phyloP scores from a whole-genome alignment of 2,329 filamentous ascomycete species.

The Diaporthe eres region DNA sequence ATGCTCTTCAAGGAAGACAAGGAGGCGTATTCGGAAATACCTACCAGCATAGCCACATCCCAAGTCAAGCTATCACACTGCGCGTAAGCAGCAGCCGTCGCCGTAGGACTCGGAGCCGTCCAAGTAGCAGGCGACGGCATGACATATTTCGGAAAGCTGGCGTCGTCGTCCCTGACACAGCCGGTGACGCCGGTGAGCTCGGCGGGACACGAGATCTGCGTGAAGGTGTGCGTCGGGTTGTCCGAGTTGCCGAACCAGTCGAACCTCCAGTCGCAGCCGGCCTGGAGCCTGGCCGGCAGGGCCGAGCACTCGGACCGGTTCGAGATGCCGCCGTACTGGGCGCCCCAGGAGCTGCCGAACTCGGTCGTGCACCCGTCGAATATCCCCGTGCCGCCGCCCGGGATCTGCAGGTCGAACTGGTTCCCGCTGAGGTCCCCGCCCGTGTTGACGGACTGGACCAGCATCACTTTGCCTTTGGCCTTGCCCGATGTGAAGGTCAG shows the following conservation, averaged over 20 bases:
- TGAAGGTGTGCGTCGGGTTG: slow-evolving; percentile 62
- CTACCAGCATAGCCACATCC: slow-evolving; percentile 37
- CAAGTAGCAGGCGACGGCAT: slow-evolving; percentile 38
- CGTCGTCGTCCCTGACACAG: slow-evolving; percentile 47
- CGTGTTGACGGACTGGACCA: slow-evolving; percentile 76
- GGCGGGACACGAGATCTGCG: slow-evolving; percentile 62
- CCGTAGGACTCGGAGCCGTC: slow-evolving; percentile 37
- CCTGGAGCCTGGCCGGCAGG: slow-evolving; percentile 60
- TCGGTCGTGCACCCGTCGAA: slow-evolving; percentile 49
- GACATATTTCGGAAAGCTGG: slow-evolving; percentile 38
- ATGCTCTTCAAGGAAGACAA: background rate
- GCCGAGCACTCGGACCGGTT: slow-evolving; percentile 57
- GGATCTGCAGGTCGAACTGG: slow-evolving; percentile 72
- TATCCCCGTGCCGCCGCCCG: slow-evolving; percentile 69
- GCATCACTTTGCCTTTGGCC: slow-evolving; percentile 72
- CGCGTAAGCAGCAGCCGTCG: slow-evolving; percentile 36
- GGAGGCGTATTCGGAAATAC: background rate
- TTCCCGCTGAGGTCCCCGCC: slow-evolving; percentile 69
- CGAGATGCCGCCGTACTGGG: slow-evolving; percentile 63
- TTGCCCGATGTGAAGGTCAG: slow-evolving; percentile 67
- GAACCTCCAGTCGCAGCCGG: slow-evolving; percentile 67
- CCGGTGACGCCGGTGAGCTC: slow-evolving; percentile 57
- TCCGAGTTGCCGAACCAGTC: slow-evolving; percentile 67
- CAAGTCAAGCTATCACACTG: slow-evolving; percentile 41
- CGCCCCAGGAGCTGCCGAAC: slow-evolving; percentile 39